Base-by-base conservation (phyloP, 306 rosid genomes). In the Myrica gale region DNA sequence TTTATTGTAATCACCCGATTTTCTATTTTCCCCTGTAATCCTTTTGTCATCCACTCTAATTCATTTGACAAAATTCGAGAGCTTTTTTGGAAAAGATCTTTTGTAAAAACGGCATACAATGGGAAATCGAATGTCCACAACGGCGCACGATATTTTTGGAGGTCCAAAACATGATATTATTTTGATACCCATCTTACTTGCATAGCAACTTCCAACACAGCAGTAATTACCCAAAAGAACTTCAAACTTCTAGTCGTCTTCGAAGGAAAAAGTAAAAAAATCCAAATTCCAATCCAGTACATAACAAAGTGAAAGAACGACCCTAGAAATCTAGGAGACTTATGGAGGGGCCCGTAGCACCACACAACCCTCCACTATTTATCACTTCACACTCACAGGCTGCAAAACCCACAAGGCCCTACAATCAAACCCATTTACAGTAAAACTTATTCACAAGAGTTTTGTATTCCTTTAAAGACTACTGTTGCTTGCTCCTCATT, bases 401-500 rank as follows among this genome's bases (percentile, higher is more conserved):
- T 20, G 1, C 2, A 57, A 9, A 48, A 0, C 20, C 63, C 12
- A 15, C 56, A 52, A 4, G 7, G 56, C 21, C 51, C 20, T 5
- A 13, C 57, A 53, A 53, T 5, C 58, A 53, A 53, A 53, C 58
- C 32, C 32, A 57, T 57, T 21, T 57, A 57, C 41, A 57, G 39
- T 57, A 9, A 57, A 57, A 57, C 63, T 20, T n/a, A 57, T 4
- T 19, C 63, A 20, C 13, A 48, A 48, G 6, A 0, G 63, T 57
- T 74, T 9, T n/a, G 26, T 67, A 20, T 48, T 19, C 2, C 15
- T n/a, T n/a, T n/a, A 50, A 68, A 3, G 26, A 23, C 53, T 23
- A 17, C 3, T 26, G 17, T 32, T 32, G 19, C 57, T 60, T 9
- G 39, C 63, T 9, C 61, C 16, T 88, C 69, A 90, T 47, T 81